Conservation (phyloP, 108 stramenopile genomes). For the Conticribra guillardii region DNA sequence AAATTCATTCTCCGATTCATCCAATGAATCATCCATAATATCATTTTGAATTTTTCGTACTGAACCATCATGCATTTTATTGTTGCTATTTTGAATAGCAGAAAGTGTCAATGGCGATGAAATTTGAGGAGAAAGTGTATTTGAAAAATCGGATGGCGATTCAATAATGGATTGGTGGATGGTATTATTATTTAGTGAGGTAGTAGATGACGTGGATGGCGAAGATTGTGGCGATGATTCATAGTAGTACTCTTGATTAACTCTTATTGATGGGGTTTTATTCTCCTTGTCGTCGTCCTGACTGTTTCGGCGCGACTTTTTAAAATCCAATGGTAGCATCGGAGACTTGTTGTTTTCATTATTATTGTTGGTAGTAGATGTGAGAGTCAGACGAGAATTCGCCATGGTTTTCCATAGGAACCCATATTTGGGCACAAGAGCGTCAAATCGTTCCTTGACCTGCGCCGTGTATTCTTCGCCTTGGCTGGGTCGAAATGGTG, state of each 20-base stretch:
- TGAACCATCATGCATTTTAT: neutral
- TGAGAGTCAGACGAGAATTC: conserved; percentile 17
- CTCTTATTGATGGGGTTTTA: no score
- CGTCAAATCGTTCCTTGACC: conserved; percentile 38
- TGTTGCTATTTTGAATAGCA: neutral
- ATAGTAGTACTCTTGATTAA: no score
- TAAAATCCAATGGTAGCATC: neutral
- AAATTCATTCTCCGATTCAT: neutral
- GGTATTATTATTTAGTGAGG: no score
- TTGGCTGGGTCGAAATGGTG: no score
- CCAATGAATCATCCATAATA: neutral
- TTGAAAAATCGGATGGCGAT: neutral
- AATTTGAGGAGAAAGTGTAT: neutral
- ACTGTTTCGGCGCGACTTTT: neutral
- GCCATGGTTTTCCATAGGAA: conserved; percentile 57
- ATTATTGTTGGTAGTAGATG: neutral
- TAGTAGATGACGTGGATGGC: no score
- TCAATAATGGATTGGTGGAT: no score
- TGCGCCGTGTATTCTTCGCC: conserved; percentile 7
- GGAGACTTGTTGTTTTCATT: neutral
- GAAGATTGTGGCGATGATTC: no score
- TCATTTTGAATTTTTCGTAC: neutral
- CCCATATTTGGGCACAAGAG: conserved; percentile 60
- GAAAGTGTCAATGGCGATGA: neutral
- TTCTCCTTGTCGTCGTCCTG: neutral